phyloP scores from a whole-genome alignment of 1,139 yeast genomes.

The Diutina neorugosa region DNA sequence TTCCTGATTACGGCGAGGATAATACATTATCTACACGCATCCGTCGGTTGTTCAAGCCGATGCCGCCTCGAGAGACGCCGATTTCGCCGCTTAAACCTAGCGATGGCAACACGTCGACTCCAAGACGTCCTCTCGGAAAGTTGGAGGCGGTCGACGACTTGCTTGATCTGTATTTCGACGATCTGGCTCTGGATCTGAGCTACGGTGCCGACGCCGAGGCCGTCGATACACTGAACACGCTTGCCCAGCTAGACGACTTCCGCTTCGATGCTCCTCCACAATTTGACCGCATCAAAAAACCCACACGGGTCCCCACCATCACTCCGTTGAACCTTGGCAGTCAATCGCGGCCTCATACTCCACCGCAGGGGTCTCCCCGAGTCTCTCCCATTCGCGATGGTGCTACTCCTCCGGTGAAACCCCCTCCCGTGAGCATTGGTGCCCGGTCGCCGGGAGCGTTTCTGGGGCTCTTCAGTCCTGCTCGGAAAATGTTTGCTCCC shows the following conservation, averaged over 20 bases:
- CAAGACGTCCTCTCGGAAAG: slow-evolving; percentile 7
- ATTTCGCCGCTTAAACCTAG: slow-evolving; percentile 5
- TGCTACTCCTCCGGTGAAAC: not conserved
- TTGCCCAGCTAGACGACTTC: not conserved
- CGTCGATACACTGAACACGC: slow-evolving; percentile 6
- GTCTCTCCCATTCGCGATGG: not conserved
- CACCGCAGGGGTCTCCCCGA: not conserved
- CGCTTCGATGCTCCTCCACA: not conserved
- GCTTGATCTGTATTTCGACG: slow-evolving; percentile 32
- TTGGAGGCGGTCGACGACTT: slow-evolving; percentile 33
- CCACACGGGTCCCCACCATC: not conserved
- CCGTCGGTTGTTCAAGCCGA: not conserved
- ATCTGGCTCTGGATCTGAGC: slow-evolving; percentile 26
- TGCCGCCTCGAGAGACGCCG: not conserved
- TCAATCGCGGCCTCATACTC: not conserved
- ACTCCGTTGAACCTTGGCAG: not conserved
- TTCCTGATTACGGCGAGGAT: not conserved
- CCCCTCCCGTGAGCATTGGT: not conserved
- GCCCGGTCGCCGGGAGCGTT: not conserved
- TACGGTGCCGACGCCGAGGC: slow-evolving; percentile 13
- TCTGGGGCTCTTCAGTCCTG: slow-evolving; percentile 2
- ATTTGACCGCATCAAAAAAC: not conserved
- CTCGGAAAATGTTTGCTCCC: not conserved
- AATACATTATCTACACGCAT: not conserved
- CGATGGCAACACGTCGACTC: slow-evolving; percentile 5